These are phyloP conservation scores for Leccinum fallax DNA, from an alignment of 1,284 basidiomycete genomes.

Conservation along the genomic window DNA sequence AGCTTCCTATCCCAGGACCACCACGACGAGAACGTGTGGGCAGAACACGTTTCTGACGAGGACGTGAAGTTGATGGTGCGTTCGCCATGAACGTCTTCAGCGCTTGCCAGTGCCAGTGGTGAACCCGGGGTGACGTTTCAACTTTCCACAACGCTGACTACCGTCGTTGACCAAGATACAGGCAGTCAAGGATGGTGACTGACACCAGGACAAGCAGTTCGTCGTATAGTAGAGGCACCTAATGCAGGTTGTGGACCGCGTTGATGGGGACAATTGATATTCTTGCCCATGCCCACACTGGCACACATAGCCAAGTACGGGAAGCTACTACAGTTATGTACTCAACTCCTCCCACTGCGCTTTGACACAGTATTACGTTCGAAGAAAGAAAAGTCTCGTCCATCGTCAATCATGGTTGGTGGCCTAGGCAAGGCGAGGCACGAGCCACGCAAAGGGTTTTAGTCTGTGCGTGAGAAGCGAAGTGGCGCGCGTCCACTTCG, in stretches of 20 bases:
- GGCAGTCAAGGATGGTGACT: conserved; percentile 4
- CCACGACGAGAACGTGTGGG: conserved; percentile 79
- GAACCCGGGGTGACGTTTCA: conserved; percentile 3
- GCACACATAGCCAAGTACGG: neutral
- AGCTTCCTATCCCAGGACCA: conserved; percentile 72
- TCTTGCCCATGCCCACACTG: neutral
- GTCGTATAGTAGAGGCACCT: conserved; percentile 15
- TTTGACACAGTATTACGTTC: neutral
- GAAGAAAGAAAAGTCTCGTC: neutral
- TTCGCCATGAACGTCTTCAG: conserved; percentile 29
- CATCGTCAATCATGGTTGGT: neutral
- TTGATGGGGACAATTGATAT: neutral
- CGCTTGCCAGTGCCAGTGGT: conserved; percentile 13
- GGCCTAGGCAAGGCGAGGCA: neutral
- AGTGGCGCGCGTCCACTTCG: neutral
- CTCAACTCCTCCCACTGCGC: neutral
- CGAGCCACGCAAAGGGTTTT: neutral
- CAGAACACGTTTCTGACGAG: conserved; percentile 71
- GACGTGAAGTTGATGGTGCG: conserved; percentile 20
- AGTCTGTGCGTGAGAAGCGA: neutral
- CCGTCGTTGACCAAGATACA: conserved; percentile 6
- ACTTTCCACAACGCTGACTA: conserved; percentile 8
- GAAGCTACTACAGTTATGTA: neutral
- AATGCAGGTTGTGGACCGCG: conserved; percentile 12
- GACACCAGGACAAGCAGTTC: neutral